Base-by-base conservation (phyloP, 2,329 filamentous ascomycete genomes). In the Cryphonectria carpinicola region DNA sequence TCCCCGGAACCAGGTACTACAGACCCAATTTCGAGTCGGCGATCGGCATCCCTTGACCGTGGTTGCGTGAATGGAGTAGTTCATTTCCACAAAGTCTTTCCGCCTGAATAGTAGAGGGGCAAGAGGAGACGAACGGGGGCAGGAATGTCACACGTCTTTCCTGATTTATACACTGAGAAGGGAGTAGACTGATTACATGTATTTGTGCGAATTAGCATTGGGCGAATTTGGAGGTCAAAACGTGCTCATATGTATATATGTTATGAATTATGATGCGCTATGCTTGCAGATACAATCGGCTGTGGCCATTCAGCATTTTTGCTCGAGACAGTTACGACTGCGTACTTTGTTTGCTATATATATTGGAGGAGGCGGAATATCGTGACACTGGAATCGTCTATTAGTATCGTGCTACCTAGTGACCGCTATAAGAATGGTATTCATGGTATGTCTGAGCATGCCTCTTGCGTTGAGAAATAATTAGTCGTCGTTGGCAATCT, bases 361-460 rank as follows among this genome's bases (percentile, higher is more conserved):
- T 32, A 32, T 32, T 32, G 0, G 32, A 32, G 0, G 10, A 37
- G 37, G 37, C 37, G 4, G 37, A 37, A 37, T 37, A 37, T 32
- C 3, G 32, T 32, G 32, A 32, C 32, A 32, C 32, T 32, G 3
- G 32, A 32, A 32, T 32, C 32, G 32, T 32, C 37, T 37, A 37
- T 37, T 10, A 37, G 64, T 5, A 32, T 14, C n/a, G 49, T 58
- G 0, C 14, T 66, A 25, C 22, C 64, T 13, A 28, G 43, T 32
- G 56, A 49, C 14, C 49, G 58, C 19, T 41, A 28, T 14, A 32
- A 32, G 32, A 32, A 32, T 32, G 32, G 32, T 32, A 32, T 3
- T 4, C 32, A 32, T 32, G 32, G 32, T 58, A 3, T 66, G 49
- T 60, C 41, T 66, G 52, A 66, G 49, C 49, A 66, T 32, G 19